phyloP scores from a whole-genome alignment of 371 early-diverging fungal genomes.

The Fennellomyces sp. region DNA sequence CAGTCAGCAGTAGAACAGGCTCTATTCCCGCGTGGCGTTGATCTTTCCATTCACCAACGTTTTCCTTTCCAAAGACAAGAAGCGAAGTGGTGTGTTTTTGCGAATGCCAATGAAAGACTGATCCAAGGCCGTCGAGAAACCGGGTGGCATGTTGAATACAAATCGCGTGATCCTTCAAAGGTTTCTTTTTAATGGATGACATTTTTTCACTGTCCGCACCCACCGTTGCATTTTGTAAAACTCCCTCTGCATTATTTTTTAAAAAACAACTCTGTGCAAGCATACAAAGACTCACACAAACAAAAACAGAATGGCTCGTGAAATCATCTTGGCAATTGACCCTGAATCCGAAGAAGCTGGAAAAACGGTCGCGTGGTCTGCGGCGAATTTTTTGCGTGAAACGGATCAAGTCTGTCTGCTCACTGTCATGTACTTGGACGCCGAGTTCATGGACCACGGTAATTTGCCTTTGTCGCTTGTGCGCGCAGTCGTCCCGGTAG shows the following conservation, averaged over 20 bases:
- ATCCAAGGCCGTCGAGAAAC: no score
- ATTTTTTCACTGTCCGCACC: no score
- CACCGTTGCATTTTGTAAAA: not conserved
- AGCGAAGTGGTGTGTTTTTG: no score
- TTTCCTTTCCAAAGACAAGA: no score
- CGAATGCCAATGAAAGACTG: no score
- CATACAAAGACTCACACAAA: not conserved
- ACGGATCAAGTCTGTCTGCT: slow-evolving; percentile 46
- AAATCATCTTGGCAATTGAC: slow-evolving; percentile 49
- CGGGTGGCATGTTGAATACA: no score
- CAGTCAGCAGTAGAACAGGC: no score
- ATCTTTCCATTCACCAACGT: no score
- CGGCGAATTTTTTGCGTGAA: slow-evolving; percentile 38
- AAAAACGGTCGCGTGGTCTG: slow-evolving; percentile 48
- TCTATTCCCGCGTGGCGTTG: no score
- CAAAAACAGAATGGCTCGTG: slow-evolving; percentile 17
- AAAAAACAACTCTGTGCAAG: not conserved
- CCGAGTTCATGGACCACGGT: slow-evolving; percentile 43
- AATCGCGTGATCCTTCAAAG: no score
- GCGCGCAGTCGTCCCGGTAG: not conserved
- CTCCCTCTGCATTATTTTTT: not conserved
- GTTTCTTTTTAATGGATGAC: no score
- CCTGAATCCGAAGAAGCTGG: slow-evolving; percentile 35
- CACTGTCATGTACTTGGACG: slow-evolving; percentile 37
- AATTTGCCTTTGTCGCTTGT: not conserved